A percentile compares a stretch with the other conserved stretches of the same genome.
Conservation (phyloP, 768 basidiomycete species). For the Tephrocybe rancida region DNA sequence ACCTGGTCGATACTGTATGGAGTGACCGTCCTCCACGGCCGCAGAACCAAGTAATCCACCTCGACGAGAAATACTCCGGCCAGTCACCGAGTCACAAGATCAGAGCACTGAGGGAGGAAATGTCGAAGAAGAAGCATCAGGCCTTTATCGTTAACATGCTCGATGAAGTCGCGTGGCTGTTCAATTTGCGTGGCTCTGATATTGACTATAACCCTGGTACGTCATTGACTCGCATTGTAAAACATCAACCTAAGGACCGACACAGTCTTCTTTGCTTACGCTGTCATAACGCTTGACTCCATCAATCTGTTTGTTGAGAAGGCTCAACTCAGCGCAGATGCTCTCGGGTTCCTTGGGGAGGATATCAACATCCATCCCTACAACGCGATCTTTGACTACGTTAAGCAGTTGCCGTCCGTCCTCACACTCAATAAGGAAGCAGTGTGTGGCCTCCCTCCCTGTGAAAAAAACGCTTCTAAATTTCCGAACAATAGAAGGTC, state of each 20-base stretch:
- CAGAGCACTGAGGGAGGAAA: slow-evolving; percentile 58
- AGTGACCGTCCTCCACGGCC: slow-evolving; percentile 70
- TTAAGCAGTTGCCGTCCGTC: slow-evolving; percentile 48
- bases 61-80: slow-evolving; percentile 78
- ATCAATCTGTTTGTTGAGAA: slow-evolving; percentile 73
- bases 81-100: slow-evolving; percentile 72
- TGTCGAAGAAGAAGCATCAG: slow-evolving; percentile 63
- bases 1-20: slow-evolving; percentile 86
- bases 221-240: slow-evolving; percentile 2
- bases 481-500: slow-evolving; percentile 60
- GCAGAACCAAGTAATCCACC: slow-evolving; percentile 62
- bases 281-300: slow-evolving; percentile 64
- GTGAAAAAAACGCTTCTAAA: neutral
- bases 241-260: neutral
- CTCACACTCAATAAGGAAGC: slow-evolving; percentile 34
- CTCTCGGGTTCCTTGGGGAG: slow-evolving; percentile 49
- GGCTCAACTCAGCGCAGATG: slow-evolving; percentile 46
- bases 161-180: slow-evolving; percentile 94
- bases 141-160: slow-evolving; percentile 85
- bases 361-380: slow-evolving; percentile 75
- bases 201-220: slow-evolving; percentile 80
- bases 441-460: slow-evolving; percentile 23
- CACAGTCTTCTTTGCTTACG: slow-evolving; percentile 90
- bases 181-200: slow-evolving; percentile 90
- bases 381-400: slow-evolving; percentile 61